Conservation (phyloP, 768 basidiomycete genomes). For the Russula brevipes region DNA sequence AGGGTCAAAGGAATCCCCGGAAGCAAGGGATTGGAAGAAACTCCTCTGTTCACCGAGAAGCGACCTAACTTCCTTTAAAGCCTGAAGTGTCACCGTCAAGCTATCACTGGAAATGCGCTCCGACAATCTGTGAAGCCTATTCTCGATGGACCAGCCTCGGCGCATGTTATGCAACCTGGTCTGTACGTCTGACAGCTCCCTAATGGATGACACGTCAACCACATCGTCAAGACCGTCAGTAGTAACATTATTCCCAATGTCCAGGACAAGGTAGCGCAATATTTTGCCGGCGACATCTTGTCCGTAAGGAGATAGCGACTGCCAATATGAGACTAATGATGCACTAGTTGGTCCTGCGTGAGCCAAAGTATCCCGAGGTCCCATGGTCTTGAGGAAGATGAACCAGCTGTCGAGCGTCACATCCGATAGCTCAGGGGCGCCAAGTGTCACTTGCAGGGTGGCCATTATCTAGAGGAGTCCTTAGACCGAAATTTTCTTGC, state of each 20-base stretch:
- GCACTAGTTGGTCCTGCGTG: constrained; percentile 87
- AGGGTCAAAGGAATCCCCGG: constrained; percentile 84
- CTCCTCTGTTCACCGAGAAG: constrained; percentile 51
- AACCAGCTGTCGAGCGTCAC: constrained; percentile 78
- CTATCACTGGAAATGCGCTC: constrained; percentile 78
- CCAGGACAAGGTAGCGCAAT: constrained; percentile 65
- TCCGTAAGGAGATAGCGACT: constrained; percentile 48
- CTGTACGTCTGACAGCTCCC: constrained; percentile 49
- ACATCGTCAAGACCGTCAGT: constrained; percentile 61
- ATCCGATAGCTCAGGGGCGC: constrained; percentile 66
- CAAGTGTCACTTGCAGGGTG: constrained; percentile 85
- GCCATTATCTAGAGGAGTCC: constrained; percentile 75
- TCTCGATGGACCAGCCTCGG: constrained; percentile 45
- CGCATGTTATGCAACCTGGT: constrained; percentile 43
- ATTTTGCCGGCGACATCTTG: constrained; percentile 51
- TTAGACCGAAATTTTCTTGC: constrained; percentile 16
- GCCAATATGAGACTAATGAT: constrained; percentile 76
- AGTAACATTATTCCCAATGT: constrained; percentile 50
- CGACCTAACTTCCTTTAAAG: constrained; percentile 67
- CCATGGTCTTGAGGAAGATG: constrained; percentile 64
- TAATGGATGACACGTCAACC: constrained; percentile 69
- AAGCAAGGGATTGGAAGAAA: constrained; percentile 57
- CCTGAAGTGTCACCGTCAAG: constrained; percentile 64
- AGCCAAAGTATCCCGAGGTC: constrained; percentile 66
- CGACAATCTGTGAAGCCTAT: constrained; percentile 60